These are phyloP conservation scores for Epichloe typhina DNA, from an alignment of 2,329 filamentous ascomycete species.

Conservation along the genomic window DNA sequence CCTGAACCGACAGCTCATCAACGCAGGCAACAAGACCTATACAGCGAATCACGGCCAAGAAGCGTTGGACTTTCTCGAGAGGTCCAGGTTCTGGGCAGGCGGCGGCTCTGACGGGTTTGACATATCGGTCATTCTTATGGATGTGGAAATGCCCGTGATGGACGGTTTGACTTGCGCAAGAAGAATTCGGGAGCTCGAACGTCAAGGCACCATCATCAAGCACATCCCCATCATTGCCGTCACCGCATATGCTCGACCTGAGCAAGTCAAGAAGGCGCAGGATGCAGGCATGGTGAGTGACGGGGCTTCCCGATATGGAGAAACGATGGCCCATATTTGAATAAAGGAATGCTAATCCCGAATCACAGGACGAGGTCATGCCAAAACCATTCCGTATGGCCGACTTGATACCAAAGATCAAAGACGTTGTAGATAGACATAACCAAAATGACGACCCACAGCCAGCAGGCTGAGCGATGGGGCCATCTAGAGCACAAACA, in stretches of 20 bases:
- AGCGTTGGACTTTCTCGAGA: slow-evolving; percentile 41
- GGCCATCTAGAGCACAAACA: too few species aligned
- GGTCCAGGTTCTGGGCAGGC: slow-evolving; percentile 42
- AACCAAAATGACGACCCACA: neutral
- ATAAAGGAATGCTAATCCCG: neutral
- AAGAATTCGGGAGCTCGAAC: slow-evolving; percentile 54
- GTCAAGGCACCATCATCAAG: slow-evolving; percentile 42
- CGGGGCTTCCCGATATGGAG: too few species aligned
- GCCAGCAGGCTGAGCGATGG: neutral
- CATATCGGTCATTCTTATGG: slow-evolving; percentile 61
- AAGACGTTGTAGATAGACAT: slow-evolving; percentile 3
- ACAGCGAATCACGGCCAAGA: slow-evolving; percentile 54
- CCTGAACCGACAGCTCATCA: slow-evolving; percentile 45
- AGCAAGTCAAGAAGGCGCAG: slow-evolving; percentile 59
- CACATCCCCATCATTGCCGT: slow-evolving; percentile 68
- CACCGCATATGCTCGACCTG: slow-evolving; percentile 64
- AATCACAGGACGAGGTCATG: slow-evolving; percentile 4
- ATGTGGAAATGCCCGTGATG: slow-evolving; percentile 75
- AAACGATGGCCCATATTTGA: neutral
- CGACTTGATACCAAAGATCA: slow-evolving; percentile 5
- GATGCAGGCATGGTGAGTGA: slow-evolving; percentile 55
- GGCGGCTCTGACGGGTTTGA: slow-evolving; percentile 31
- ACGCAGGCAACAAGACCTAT: slow-evolving; percentile 43
- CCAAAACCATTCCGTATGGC: slow-evolving; percentile 6
- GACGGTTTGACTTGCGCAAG: slow-evolving; percentile 64